Base-by-base conservation (phyloP, 768 basidiomycete genomes). In the Leccinum boreale region DNA sequence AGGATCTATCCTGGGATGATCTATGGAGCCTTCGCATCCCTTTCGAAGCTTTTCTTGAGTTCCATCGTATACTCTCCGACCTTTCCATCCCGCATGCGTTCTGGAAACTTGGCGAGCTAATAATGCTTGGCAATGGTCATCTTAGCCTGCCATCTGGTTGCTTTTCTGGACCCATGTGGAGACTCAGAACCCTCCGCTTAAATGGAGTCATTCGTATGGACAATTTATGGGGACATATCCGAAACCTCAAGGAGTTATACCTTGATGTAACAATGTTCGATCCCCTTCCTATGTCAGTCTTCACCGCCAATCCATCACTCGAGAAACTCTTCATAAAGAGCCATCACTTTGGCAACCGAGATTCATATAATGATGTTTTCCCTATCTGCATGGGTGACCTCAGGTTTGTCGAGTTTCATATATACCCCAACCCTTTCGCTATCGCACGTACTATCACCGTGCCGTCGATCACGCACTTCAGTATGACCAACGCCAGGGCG, bases 91-190 rank as follows among this genome's bases (percentile, higher is more conserved):
- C 65, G 3, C 59, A 69, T 39, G 56, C 72, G 5, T 67, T 81
- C 24, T 64, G 70, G 7, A 66, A 67, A 12, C 69, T 85, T 15
- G 66, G 75, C 36, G 73, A 73, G 14, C 55, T 84, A 19, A 65
- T 44, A 9, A 48, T 70, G 33, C 14, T 51, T 10, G 23, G 49
- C 3, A 53, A 36, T 50, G 3, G 0, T 4, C 4, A 24, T n/a
- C 1, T 4, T 9, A 21, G 49, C 7, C 48, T 42, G 10, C 28
- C 58, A 5, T 28, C 46, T 19, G 11, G 17, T n/a, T n/a, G 51
- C 39, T 58, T 35, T 29, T 60, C 57, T 2, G 60, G 61, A 31
- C 62, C 62, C 21, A 53, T 62, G 17, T 68, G 67, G 63, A 62
- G 64, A 12, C 67, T 78, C 31, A 57, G 45, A 28, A 52, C 26